A percentile compares a stretch with the other conserved stretches of the same genome.
phyloP scores from a whole-genome alignment of 2,329 filamentous ascomycete species.

The Alternaria infectoria region DNA sequence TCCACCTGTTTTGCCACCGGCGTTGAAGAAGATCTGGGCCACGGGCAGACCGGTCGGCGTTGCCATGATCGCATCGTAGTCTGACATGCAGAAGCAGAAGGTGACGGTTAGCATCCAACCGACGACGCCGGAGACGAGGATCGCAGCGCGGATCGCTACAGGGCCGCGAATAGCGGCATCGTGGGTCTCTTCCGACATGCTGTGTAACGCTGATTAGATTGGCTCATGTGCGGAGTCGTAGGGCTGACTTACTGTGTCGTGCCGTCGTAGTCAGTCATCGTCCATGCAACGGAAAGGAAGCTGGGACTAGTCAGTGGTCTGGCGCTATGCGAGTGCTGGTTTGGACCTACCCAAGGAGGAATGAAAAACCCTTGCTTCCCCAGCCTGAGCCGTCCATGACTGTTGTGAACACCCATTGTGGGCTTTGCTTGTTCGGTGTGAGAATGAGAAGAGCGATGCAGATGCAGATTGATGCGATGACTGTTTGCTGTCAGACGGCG shows the following conservation, averaged over 20 bases:
- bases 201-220: slow-evolving; percentile 39
- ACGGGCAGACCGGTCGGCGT: slow-evolving; percentile 67
- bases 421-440: slow-evolving; percentile 65
- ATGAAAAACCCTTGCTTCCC: slow-evolving; percentile 66
- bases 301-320: slow-evolving; percentile 30
- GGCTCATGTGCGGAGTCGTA: slow-evolving; percentile 22
- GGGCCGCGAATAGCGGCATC: slow-evolving; percentile 67
- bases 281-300: slow-evolving; percentile 64
- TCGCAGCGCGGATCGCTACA: slow-evolving; percentile 64
- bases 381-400: slow-evolving; percentile 69
- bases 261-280: slow-evolving; percentile 73
- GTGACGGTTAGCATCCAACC: slow-evolving; percentile 70
- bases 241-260: slow-evolving; percentile 63
- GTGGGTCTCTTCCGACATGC: slow-evolving; percentile 71
- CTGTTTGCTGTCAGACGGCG: slow-evolving; percentile 30
- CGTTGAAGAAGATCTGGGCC: slow-evolving; percentile 65
- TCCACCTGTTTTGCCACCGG: slow-evolving; percentile 62
- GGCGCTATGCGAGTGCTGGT: neutral
- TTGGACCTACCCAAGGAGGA: slow-evolving; percentile 61
- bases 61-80: slow-evolving; percentile 62
- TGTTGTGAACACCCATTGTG: slow-evolving; percentile 66
- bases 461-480: slow-evolving; percentile 65
- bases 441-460: slow-evolving; percentile 64
- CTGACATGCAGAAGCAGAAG: slow-evolving; percentile 67
- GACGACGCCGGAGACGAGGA: slow-evolving; percentile 64